Base-by-base conservation (phyloP, 1,284 basidiomycete genomes). In the Trichosporon ovoides region DNA sequence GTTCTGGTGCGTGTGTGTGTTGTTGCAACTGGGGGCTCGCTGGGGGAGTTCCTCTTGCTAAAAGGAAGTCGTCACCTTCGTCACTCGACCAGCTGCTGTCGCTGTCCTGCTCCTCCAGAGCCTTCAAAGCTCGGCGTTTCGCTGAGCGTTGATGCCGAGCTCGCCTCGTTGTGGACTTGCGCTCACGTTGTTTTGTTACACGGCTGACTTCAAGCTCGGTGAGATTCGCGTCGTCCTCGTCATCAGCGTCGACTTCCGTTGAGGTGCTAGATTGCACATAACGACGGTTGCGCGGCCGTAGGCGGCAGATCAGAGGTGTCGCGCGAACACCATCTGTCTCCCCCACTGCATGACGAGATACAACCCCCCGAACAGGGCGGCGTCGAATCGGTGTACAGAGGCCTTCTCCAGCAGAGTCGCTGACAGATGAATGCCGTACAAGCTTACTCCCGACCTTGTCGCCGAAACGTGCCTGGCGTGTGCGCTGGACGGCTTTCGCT, bases 231-330 rank as follows among this genome's bases (percentile, higher is more conserved):
- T 71, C 64, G 40, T 70, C 75, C 11, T 74, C 79, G 3, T 76
- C 79, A 19, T 74, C 79, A 50, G 77, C 76, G 3, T 78, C 80
- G 7, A 79, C 79, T 19, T 77, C 78, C 2, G 67, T 69, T 9
- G 62, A 70, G 31, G 54, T 60, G 38, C 59, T 68, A 37, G 62
- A 69, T 51, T 48, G 28, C 11, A 55, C 52, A 48, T 53, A 56
- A 48, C 57, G 49, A 12, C 49, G 57, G 11, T 60, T 63, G 9
- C 72, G 60, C 7, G 71, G 62, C 0, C 73, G 65, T n/a, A 74
- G 61, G 6, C 70, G 61, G 7, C 64, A 61, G 5, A 69, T 87
- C 81, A 69, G 84, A 81, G 84, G 86, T 81, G 57, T 74, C 0
- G 85, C 12, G 20, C 52, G 37, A 36, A 55, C 46, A 7, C 43